Percentiles rank a stretch among this genome's conserved stretches.
Conservation (phyloP, 2,329 filamentous ascomycete species). For the Alternaria sp. region DNA sequence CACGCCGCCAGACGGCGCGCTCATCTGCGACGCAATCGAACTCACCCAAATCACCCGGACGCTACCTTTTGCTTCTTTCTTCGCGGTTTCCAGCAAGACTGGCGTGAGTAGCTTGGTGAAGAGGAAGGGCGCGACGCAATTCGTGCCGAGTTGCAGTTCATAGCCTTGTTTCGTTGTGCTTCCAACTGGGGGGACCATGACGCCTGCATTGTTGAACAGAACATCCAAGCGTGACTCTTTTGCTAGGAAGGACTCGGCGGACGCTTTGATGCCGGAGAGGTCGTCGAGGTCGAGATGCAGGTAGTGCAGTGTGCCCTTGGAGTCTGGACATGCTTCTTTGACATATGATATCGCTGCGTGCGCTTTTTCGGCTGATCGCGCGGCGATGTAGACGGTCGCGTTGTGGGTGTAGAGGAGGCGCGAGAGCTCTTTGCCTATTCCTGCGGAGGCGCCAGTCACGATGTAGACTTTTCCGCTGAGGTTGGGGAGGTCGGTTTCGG, state of each 20-base stretch:
- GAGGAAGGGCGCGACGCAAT: constrained; percentile 48
- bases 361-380: constrained; percentile 42
- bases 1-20: constrained; percentile 20
- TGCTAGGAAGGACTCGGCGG: constrained; percentile 44
- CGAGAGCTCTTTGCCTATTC: constrained; percentile 58
- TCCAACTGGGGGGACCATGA: constrained; percentile 19
- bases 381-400: constrained; percentile 61
- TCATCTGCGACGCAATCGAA: constrained; percentile 15
- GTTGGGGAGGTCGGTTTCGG: constrained; percentile 50
- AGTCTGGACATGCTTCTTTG: background rate
- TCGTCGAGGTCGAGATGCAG: background rate
- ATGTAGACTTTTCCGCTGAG: constrained; percentile 52
- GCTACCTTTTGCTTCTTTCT: constrained; percentile 15
- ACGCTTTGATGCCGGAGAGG: background rate
- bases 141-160: constrained; percentile 45
- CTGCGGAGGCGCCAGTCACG: constrained; percentile 56
- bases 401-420: constrained; percentile 60
- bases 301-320: background rate
- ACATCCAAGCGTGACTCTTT: constrained; percentile 51
- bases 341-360: background rate
- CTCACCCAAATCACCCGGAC: constrained; percentile 46
- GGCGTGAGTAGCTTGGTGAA: constrained; percentile 48
- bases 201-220: constrained; percentile 45
- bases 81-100: background rate
- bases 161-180: constrained; percentile 18